Percentiles rank a stretch among this genome's conserved stretches.
Evolutionary conservation across 2,329 filamentous ascomycete genomes (phyloP).

Genomic region (Arthrobotrys entomopaga): DNA sequence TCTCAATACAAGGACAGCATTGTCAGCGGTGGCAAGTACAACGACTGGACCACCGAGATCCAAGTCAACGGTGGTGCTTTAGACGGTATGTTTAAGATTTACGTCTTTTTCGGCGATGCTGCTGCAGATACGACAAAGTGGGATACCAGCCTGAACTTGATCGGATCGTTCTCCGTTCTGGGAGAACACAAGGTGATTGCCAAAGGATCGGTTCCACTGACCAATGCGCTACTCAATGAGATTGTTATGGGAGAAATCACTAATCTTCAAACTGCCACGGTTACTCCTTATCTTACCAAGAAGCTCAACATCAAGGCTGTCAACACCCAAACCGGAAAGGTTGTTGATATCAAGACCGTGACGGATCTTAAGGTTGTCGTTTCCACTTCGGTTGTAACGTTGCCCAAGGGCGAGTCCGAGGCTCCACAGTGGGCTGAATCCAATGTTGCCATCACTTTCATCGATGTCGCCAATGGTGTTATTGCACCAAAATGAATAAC

Average conservation of each 20-base stretch:
- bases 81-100: constrained; percentile 11
- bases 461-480: constrained; percentile 29
- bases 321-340: constrained; percentile 55
- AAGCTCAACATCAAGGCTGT: constrained; percentile 57
- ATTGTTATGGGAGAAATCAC: constrained; percentile 59
- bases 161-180: constrained; percentile 23
- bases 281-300: constrained; percentile 59
- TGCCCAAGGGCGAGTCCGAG: constrained; percentile 53
- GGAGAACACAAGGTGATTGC: constrained; percentile 57
- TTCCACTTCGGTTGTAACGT: constrained; percentile 57
- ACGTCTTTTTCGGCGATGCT: constrained; percentile 20
- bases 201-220: constrained; percentile 62
- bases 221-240: constrained; percentile 60
- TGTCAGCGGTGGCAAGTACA: constrained; percentile 23
- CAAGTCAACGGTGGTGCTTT: constrained; percentile 15
- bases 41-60: constrained; percentile 26
- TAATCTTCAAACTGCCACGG: constrained; percentile 59
- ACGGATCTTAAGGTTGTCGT: constrained; percentile 59
- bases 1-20: constrained; percentile 12
- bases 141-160: constrained; percentile 11
- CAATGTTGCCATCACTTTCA: constrained; percentile 58
- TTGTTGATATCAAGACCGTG: constrained; percentile 55
- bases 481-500: not conserved
- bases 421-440: constrained; percentile 58
- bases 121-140: constrained; percentile 3